phyloP scores from a whole-genome alignment of 805 yeast species.

The Wickerhamomyces ciferrii region DNA sequence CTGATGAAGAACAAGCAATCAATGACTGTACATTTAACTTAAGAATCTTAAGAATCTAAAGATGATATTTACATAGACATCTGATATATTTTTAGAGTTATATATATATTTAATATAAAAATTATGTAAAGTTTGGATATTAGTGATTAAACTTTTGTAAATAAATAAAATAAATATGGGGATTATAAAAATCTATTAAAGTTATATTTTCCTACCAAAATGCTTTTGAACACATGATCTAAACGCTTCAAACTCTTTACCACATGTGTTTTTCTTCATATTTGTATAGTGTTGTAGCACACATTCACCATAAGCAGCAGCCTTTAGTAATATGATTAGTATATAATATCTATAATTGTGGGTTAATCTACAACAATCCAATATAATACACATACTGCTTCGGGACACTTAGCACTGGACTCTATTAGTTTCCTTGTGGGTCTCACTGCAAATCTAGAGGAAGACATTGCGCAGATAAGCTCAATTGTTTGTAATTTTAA shows the following conservation, averaged over 20 bases:
- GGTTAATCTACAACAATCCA: neutral
- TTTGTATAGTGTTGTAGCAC: slow-evolving; percentile 43
- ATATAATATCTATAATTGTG: neutral
- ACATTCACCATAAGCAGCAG: slow-evolving; percentile 50
- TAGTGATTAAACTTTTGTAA: neutral
- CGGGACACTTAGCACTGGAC: slow-evolving; percentile 35
- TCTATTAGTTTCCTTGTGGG: slow-evolving; percentile 38
- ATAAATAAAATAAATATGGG: neutral
- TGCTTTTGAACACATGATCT: slow-evolving; percentile 41
- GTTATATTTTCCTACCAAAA: slow-evolving; percentile 26
- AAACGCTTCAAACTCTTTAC: slow-evolving; percentile 42
- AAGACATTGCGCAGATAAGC: neutral
- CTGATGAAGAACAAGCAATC: slow-evolving; percentile 82
- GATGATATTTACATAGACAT: no score
- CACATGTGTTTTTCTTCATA: slow-evolving; percentile 47
- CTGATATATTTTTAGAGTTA: neutral
- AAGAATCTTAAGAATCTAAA: slow-evolving; percentile 65
- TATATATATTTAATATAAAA: neutral
- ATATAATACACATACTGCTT: slow-evolving; percentile 11
- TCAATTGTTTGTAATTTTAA: no score
- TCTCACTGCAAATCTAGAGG: slow-evolving; percentile 19
- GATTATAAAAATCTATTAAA: neutral
- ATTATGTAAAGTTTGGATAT: neutral
- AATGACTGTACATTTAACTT: slow-evolving; percentile 76
- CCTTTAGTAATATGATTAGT: no score